These are phyloP conservation scores for Agaricales sp. DNA, from an alignment of 1,284 basidiomycete species.

Conservation along the genomic window DNA sequence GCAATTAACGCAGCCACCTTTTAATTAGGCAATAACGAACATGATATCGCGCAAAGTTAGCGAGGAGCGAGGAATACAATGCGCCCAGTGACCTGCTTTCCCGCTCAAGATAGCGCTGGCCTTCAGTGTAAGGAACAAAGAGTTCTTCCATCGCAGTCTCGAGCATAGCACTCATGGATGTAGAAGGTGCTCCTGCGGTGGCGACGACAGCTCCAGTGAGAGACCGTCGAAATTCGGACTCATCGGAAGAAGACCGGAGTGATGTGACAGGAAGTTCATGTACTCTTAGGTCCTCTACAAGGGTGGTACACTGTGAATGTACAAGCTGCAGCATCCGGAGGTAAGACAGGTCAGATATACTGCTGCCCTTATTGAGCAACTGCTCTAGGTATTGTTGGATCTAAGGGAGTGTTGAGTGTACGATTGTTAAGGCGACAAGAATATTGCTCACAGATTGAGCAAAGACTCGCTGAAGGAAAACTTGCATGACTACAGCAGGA, in stretches of 20 bases:
- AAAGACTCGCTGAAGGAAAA: slow-evolving; percentile 95
- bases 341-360: slow-evolving; percentile 83
- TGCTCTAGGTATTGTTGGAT: slow-evolving; percentile 93
- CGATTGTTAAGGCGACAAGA: neutral
- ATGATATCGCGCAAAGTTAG: slow-evolving; percentile 82
- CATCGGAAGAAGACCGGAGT: slow-evolving; percentile 46
- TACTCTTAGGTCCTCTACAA: slow-evolving; percentile 89
- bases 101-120: slow-evolving; percentile 83
- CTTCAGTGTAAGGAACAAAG: slow-evolving; percentile 91
- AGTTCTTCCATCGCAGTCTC: slow-evolving; percentile 95
- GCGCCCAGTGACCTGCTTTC: slow-evolving; percentile 84
- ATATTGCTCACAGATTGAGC: slow-evolving; percentile 77
- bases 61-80: slow-evolving; percentile 71
- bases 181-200: slow-evolving; percentile 32
- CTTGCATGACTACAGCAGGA: slow-evolving; percentile 96
- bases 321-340: slow-evolving; percentile 87
- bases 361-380: slow-evolving; percentile 62
- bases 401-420: slow-evolving; percentile 28
- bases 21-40: slow-evolving; percentile 38
- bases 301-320: slow-evolving; percentile 66
- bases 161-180: slow-evolving; percentile 76
- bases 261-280: slow-evolving; percentile 75
- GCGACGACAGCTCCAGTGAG: slow-evolving; percentile 34
- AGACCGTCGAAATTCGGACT: slow-evolving; percentile 49
- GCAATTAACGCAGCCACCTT: too few species aligned